phyloP scores from a whole-genome alignment of 805 yeast species.

The Candida silvicultrix region DNA sequence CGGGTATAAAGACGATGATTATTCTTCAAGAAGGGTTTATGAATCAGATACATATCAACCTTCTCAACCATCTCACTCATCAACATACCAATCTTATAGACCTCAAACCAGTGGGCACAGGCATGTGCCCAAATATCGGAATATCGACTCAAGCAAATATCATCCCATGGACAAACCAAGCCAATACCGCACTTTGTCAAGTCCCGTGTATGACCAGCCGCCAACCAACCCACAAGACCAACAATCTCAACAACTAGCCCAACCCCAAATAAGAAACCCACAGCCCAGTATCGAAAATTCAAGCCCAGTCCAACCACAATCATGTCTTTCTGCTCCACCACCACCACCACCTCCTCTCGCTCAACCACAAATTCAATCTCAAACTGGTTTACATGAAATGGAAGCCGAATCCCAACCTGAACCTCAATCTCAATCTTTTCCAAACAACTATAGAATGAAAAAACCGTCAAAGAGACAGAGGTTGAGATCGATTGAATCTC shows the following conservation, averaged over 20 bases:
- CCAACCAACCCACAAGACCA: not conserved
- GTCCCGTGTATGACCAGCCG: not conserved
- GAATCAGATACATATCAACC: not conserved
- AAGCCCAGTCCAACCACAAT: not conserved
- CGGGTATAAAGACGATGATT: not conserved
- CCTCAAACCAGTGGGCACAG: not conserved
- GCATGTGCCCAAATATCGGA: too few species aligned
- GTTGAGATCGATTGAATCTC: not conserved
- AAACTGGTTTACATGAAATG: too few species aligned
- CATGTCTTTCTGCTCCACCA: not conserved
- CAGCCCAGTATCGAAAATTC: too few species aligned
- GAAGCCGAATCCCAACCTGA: too few species aligned
- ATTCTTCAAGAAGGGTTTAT: not conserved
- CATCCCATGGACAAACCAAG: too few species aligned
- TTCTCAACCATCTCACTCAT: not conserved
- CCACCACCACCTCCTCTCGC: not conserved
- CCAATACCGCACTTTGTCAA: too few species aligned
- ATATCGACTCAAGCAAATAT: too few species aligned
- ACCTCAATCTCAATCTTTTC: too few species aligned
- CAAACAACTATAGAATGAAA: too few species aligned
- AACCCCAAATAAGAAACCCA: too few species aligned
- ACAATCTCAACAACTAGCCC: not conserved
- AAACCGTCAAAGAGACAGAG: not conserved
- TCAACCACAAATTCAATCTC: not conserved
- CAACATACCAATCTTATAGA: not conserved